These are phyloP conservation scores for Phytophthora ohioensis DNA, from an alignment of 352 stramenopile genomes.

Conservation along the genomic window DNA sequence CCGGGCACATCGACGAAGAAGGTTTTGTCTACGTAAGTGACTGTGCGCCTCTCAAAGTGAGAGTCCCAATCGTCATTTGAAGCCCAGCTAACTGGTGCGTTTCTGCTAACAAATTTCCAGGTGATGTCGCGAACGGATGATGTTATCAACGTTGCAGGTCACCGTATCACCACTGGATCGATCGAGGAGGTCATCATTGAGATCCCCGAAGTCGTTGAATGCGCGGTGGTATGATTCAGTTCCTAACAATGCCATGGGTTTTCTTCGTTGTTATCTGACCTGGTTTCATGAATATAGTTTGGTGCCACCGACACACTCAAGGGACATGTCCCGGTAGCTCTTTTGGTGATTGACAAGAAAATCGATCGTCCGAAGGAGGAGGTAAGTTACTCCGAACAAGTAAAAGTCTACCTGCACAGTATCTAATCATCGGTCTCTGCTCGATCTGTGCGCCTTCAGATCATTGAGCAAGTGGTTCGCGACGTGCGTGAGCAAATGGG, in stretches of 20 bases:
- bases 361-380: constrained; percentile 45
- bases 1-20: constrained; percentile 89
- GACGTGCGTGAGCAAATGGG: constrained; percentile 59
- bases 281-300: constrained; percentile 39
- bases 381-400: constrained; percentile 23
- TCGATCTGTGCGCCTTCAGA: constrained; percentile 24
- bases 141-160: constrained; percentile 91
- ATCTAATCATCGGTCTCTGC: constrained; percentile 7
- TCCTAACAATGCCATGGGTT: background rate
- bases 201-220: constrained; percentile 89
- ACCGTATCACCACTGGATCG: constrained; percentile 87
- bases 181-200: constrained; percentile 92
- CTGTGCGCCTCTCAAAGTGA: background rate
- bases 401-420: background rate
- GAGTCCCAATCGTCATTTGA: background rate
- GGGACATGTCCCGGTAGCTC: constrained; percentile 51
- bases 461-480: constrained; percentile 46
- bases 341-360: constrained; percentile 58
- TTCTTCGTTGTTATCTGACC: constrained; percentile 2
- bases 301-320: constrained; percentile 56
- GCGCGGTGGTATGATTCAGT: constrained; percentile 66
- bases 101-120: constrained; percentile 29
- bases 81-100: constrained; percentile 4
- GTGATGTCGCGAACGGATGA: constrained; percentile 94
- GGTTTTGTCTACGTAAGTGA: constrained; percentile 86